Evolutionary conservation across 208 protist genomes (phyloP).

Genomic region (Trypanosoma platydactyli): DNA sequence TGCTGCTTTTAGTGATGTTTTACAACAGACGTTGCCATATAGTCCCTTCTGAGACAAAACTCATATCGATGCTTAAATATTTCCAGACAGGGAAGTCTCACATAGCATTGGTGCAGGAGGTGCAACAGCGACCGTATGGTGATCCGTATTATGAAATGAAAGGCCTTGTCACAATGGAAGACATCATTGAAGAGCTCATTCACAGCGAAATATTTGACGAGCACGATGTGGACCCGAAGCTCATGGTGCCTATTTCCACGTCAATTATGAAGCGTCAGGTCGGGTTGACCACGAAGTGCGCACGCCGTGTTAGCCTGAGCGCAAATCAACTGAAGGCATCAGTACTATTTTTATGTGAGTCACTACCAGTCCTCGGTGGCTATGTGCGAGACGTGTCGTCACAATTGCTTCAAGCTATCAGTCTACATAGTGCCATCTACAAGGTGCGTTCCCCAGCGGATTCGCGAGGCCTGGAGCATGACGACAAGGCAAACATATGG

Average conservation of each 20-base stretch:
- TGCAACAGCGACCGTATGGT: constrained; percentile 81
- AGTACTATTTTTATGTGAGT: constrained; percentile 82
- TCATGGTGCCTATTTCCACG: constrained; percentile 8
- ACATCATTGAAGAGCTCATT: constrained; percentile 97
- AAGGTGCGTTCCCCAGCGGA: constrained; percentile 76
- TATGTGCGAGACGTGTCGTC: constrained; percentile 43
- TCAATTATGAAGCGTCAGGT: constrained; percentile 50
- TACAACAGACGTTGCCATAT: constrained; percentile 91
- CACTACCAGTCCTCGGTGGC: constrained; percentile 61
- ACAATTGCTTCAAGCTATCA: constrained; percentile 56
- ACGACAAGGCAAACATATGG: constrained; percentile 90
- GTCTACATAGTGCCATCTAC: constrained; percentile 58
- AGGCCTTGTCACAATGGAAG: constrained; percentile 96
- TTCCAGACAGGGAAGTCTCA: constrained; percentile 94
- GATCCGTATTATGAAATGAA: constrained; percentile 95
- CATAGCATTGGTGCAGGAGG: constrained; percentile 93
- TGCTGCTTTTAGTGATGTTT: constrained; percentile 92
- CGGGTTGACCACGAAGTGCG: constrained; percentile 76
- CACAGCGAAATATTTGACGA: constrained; percentile 97
- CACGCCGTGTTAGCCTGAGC: constrained; percentile 73
- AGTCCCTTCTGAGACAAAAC: constrained; percentile 86
- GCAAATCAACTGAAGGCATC: constrained; percentile 82
- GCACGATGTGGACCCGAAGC: constrained; percentile 83
- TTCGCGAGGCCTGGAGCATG: constrained; percentile 65
- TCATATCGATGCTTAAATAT: constrained; percentile 95